Evolutionary conservation across 495 filamentous ascomycete genomes (phyloP).

Genomic region (Pseudomonodictys pantanalensis): DNA sequence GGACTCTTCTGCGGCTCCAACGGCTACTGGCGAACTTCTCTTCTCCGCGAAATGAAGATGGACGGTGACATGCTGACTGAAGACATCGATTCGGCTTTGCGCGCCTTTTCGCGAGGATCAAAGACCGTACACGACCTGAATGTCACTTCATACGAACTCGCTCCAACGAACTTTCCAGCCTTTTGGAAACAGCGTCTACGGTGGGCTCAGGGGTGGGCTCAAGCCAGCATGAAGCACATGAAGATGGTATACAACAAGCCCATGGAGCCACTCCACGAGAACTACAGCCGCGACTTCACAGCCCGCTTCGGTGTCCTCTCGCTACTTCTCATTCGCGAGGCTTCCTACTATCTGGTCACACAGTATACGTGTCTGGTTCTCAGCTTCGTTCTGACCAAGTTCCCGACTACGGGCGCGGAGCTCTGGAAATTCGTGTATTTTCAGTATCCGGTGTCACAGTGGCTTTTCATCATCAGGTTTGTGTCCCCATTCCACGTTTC

Average conservation of each 20-base stretch:
- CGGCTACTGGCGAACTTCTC: constrained; percentile 42
- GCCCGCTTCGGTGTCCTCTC: constrained; percentile 39
- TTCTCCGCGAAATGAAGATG: constrained; percentile 44
- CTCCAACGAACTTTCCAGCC: constrained; percentile 37
- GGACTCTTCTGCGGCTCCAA: constrained; percentile 46
- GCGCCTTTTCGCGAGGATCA: constrained; percentile 38
- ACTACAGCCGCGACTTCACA: constrained; percentile 24
- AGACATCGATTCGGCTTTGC: constrained; percentile 46
- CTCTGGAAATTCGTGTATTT: constrained; percentile 39
- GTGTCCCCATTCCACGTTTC: constrained; percentile 5
- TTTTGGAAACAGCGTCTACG: constrained; percentile 44
- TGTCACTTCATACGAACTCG: constrained; percentile 41
- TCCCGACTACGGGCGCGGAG: constrained; percentile 30
- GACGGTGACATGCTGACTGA: constrained; percentile 45
- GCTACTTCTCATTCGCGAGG: constrained; percentile 39
- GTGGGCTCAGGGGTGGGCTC: constrained; percentile 44
- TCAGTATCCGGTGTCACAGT: constrained; percentile 41
- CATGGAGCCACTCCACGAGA: constrained; percentile 16
- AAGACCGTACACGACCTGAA: constrained; percentile 42
- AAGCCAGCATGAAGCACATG: constrained; percentile 37
- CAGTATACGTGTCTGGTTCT: constrained; percentile 39
- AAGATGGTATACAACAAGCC: constrained; percentile 36
- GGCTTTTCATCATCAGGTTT: constrained; percentile 44
- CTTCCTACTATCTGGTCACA: constrained; percentile 41
- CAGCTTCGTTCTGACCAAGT: constrained; percentile 38